These are phyloP conservation scores for Phytophthora cactorum DNA, from an alignment of 352 stramenopile species.

Conservation along the genomic window DNA sequence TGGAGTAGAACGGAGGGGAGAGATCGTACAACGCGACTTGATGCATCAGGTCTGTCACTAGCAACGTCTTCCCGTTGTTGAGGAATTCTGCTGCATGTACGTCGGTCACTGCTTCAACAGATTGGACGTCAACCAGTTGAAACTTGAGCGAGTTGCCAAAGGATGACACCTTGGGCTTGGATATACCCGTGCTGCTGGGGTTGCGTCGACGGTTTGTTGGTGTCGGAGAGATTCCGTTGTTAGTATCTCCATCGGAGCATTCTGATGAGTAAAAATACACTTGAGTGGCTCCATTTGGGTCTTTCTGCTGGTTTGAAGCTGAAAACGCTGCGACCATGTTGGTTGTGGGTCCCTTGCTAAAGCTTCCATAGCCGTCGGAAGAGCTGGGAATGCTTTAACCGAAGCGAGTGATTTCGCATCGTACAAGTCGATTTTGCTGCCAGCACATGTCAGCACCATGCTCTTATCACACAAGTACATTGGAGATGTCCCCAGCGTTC, in stretches of 20 bases:
- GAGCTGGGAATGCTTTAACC: conserved; percentile 24
- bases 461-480: conserved; percentile 26
- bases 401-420: conserved; percentile 31
- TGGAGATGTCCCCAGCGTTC: conserved; percentile 31
- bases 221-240: conserved; percentile 4
- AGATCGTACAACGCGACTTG: conserved; percentile 26
- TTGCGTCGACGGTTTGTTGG: conserved; percentile 15
- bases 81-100: conserved; percentile 39
- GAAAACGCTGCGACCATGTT: conserved; percentile 24
- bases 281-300: conserved; percentile 11
- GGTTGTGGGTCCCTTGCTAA: conserved; percentile 18
- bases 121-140: conserved; percentile 27
- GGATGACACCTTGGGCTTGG: conserved; percentile 28
- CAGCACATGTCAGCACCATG: conserved; percentile 23
- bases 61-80: conserved; percentile 23
- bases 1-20: conserved; percentile 12
- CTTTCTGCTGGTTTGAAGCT: not conserved
- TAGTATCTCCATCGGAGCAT: not conserved
- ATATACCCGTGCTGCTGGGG: conserved; percentile 9
- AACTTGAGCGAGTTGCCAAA: conserved; percentile 27
- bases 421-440: conserved; percentile 22
- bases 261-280: conserved; percentile 39
- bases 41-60: conserved; percentile 45
- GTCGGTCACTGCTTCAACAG: conserved; percentile 14
- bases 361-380: conserved; percentile 14